Conservation (phyloP, 2,329 filamentous ascomycete species). For the Fusarium coicis region DNA sequence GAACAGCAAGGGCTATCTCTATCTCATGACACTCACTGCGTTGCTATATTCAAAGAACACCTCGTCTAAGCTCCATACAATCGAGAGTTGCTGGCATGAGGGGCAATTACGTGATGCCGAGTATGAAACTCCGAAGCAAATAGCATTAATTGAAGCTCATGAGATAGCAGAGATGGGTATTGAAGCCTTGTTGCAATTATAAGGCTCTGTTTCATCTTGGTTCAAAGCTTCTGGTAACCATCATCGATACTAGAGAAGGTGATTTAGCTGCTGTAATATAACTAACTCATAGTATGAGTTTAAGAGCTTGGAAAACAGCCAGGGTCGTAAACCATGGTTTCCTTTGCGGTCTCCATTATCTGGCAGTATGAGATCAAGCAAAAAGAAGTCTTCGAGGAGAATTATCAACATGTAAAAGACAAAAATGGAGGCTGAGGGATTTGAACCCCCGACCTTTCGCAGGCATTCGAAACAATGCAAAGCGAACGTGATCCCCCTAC, state of each 20-base stretch:
- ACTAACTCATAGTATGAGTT: neutral
- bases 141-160: neutral
- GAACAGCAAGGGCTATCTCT: neutral
- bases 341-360: neutral
- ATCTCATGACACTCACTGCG: neutral
- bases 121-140: neutral
- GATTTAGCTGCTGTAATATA: too few relatives aligned
- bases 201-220: neutral
- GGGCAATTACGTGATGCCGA: neutral
- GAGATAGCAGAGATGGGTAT: neutral
- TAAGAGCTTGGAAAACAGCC: neutral
- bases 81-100: neutral
- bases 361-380: neutral
- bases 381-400: neutral
- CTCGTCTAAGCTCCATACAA: neutral
- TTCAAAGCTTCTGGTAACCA: neutral
- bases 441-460: conserved; percentile 48
- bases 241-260: neutral
- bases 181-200: neutral
- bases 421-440: conserved; percentile 45
- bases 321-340: neutral
- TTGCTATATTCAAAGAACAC: neutral
- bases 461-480: conserved; percentile 37
- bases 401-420: neutral
- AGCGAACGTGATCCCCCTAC: conserved; percentile 45